Conservation (phyloP, 1,284 basidiomycete genomes). For the Phaffia rhodozyma region DNA sequence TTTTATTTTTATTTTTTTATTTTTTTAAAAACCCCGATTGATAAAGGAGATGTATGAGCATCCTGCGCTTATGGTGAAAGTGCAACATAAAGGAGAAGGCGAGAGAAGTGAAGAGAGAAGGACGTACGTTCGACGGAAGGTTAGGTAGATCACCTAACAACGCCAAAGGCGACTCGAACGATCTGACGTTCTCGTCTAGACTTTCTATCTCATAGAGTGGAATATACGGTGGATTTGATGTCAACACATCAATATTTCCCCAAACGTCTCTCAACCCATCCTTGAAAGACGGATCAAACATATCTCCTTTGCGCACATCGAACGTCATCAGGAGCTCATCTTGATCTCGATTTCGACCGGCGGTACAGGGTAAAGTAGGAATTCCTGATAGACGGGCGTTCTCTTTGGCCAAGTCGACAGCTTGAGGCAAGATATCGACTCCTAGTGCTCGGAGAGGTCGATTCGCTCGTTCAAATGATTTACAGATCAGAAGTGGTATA, state of each 20-base stretch:
- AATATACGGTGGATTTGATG: conserved; percentile 91
- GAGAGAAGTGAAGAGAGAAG: not conserved
- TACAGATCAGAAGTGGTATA: conserved; percentile 66
- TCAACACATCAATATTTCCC: conserved; percentile 56
- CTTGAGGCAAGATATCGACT: conserved; percentile 57
- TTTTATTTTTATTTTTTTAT: not conserved
- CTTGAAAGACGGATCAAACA: conserved; percentile 14
- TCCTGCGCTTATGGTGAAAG: not conserved
- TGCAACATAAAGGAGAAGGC: not conserved
- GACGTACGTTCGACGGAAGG: not conserved
- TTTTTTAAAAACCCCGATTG: not conserved
- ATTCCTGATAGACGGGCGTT: conserved; percentile 41
- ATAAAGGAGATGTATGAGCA: not conserved
- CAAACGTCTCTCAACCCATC: conserved; percentile 4
- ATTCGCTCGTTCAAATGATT: conserved; percentile 22
- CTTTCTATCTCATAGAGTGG: conserved; percentile 49
- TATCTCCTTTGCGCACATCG: conserved; percentile 13
- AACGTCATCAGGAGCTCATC: conserved; percentile 31
- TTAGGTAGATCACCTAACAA: conserved; percentile 54
- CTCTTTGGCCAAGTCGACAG: conserved; percentile 56
- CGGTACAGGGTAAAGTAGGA: conserved; percentile 15
- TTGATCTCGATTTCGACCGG: conserved; percentile 10
- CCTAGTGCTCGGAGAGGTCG: conserved; percentile 45
- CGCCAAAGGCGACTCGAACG: conserved; percentile 66
- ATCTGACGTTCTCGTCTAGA: conserved; percentile 54